These are phyloP conservation scores for Neofusicoccum umdonicola DNA, from an alignment of 2,329 filamentous ascomycete species.

Conservation along the genomic window DNA sequence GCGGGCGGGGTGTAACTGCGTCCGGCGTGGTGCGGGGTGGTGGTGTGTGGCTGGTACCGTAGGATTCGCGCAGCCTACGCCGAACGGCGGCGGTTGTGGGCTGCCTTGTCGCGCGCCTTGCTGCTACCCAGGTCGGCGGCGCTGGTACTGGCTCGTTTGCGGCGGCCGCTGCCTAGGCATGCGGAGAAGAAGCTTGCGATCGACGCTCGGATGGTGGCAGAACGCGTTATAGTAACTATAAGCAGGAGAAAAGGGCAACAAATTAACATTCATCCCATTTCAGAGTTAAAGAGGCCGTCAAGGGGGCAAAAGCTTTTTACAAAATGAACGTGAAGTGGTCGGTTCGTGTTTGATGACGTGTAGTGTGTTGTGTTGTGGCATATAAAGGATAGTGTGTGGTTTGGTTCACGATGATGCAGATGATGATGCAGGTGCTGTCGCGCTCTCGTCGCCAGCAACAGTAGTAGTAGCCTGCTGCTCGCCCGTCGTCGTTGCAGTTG, in stretches of 20 bases:
- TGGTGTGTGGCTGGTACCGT: background rate
- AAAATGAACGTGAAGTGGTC: constrained; percentile 6
- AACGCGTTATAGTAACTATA: constrained; percentile 6
- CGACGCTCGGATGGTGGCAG: constrained; percentile 12
- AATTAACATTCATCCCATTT: constrained; percentile 16
- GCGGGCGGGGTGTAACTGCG: background rate
- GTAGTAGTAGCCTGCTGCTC: constrained; percentile 11
- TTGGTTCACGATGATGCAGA: constrained; percentile 6
- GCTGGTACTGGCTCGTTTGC: constrained; percentile 2
- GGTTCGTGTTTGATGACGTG: background rate
- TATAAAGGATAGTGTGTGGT: background rate
- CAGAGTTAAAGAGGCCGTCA: background rate
- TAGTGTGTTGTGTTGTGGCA: background rate
- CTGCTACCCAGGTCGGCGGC: background rate
- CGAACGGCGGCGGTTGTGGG: constrained; percentile 5
- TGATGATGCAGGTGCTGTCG: constrained; percentile 10
- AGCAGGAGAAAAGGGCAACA: background rate
- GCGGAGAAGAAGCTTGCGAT: constrained; percentile 16
- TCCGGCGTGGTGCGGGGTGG: background rate
- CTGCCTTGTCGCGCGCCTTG: background rate
- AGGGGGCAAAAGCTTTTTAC: background rate
- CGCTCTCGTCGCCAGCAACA: constrained; percentile 7
- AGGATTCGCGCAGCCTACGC: background rate
- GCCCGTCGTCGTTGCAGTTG: constrained; percentile 6
- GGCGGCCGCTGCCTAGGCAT: constrained; percentile 9